Percentiles rank a stretch among this genome's conserved stretches.
Evolutionary conservation across 2,329 filamentous ascomycete species (phyloP).

Genomic region (Alternaria infectoria): DNA sequence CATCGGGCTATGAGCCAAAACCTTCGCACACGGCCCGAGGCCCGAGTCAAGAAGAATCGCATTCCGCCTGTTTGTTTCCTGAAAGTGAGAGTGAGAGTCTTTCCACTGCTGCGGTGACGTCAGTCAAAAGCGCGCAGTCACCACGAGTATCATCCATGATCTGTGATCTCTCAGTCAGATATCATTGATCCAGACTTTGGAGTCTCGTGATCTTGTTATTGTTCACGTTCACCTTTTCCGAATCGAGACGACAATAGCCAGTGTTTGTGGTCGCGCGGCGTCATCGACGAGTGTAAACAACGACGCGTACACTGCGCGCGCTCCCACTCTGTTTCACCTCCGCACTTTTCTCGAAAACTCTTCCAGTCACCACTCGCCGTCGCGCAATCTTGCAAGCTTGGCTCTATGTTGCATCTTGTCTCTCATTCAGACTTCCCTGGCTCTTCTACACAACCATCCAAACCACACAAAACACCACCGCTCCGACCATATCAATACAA

Average conservation of each 20-base stretch:
- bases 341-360: not conserved
- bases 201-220: not conserved
- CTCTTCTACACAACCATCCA: not conserved
- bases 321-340: not conserved
- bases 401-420: not conserved
- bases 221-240: not conserved
- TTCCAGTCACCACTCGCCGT: not conserved
- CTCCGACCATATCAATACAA: not conserved
- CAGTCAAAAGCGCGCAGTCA: not conserved
- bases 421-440: not conserved
- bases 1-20: not conserved
- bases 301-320: not conserved
- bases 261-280: not conserved
- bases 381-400: not conserved
- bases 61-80: too few relatives aligned
- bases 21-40: rapidly evolving
- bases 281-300: not conserved
- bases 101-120: not conserved
- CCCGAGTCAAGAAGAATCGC: too few relatives aligned
- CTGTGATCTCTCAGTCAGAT: not conserved
- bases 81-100: too few relatives aligned
- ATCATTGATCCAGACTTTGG: too few relatives aligned
- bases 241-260: not conserved
- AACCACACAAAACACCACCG: not conserved
- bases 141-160: not conserved